A percentile compares a stretch with the other conserved stretches of the same genome.
Conservation (phyloP, 2,329 filamentous ascomycete genomes). For the Phymatotrichopsis omnivora region DNA sequence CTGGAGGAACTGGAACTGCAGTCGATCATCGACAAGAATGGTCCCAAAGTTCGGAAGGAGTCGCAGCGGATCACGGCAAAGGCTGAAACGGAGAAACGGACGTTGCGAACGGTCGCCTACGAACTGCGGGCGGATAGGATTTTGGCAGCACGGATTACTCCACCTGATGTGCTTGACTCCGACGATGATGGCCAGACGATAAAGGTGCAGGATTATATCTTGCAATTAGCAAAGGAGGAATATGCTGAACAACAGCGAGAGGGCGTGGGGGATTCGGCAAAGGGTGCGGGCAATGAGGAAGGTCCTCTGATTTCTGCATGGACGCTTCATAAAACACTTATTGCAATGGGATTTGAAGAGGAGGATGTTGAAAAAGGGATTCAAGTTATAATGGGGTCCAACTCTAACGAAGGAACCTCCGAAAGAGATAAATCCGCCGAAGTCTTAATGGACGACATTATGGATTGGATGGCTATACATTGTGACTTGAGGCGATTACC, state of each 20-base stretch:
- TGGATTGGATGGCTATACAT: conserved; percentile 84
- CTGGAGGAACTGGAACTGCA: conserved; percentile 87
- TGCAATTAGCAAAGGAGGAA: conserved; percentile 23
- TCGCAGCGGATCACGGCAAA: conserved; percentile 64
- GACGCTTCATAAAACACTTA: conserved; percentile 67
- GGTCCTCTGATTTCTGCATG: conserved; percentile 71
- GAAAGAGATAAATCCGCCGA: conserved; percentile 19
- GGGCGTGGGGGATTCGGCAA: neutral
- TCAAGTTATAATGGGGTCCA: conserved; percentile 54
- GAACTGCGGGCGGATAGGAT: conserved; percentile 40
- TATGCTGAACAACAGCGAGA: conserved; percentile 3
- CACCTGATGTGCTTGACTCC: conserved; percentile 3
- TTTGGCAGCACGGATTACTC: conserved; percentile 13
- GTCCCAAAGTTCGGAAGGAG: conserved; percentile 68
- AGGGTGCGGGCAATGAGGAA: conserved; percentile 52
- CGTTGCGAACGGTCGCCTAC: conserved; percentile 21
- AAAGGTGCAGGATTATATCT: conserved; percentile 22
- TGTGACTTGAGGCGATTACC: conserved; percentile 59
- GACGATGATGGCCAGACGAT: conserved; percentile 9
- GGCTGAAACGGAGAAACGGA: conserved; percentile 60
- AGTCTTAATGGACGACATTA: conserved; percentile 57
- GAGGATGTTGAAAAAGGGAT: conserved; percentile 54
- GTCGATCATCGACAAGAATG: conserved; percentile 72
- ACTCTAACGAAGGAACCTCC: neutral
- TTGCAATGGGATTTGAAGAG: conserved; percentile 56